Conservation (phyloP, 495 filamentous ascomycete species). For the Penicillium macrosclerotiorum region DNA sequence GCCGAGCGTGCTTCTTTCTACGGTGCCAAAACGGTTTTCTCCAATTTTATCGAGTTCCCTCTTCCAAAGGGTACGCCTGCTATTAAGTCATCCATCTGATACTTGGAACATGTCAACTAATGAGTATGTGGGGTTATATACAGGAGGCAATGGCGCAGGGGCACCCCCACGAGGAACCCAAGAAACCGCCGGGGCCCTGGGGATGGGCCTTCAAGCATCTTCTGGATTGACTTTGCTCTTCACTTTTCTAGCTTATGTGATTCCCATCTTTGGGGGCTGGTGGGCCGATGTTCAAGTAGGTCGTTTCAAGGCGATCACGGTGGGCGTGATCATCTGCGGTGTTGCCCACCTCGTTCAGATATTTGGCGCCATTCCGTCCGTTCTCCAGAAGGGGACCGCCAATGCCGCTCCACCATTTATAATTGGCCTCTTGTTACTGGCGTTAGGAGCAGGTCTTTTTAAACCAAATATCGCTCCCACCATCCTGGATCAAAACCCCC, state of each 20-base stretch:
- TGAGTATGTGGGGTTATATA: no score
- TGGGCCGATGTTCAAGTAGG: slow-evolving; percentile 57
- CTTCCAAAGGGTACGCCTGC: slow-evolving; percentile 39
- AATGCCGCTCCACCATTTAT: slow-evolving; percentile 57
- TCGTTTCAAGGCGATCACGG: slow-evolving; percentile 52
- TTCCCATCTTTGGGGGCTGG: slow-evolving; percentile 60
- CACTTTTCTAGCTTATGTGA: slow-evolving; percentile 56
- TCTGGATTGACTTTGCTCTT: slow-evolving; percentile 61
- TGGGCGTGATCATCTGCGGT: slow-evolving; percentile 62
- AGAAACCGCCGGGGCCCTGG: slow-evolving; percentile 56
- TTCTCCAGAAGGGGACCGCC: slow-evolving; percentile 50
- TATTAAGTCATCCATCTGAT: no score
- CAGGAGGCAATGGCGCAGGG: slow-evolving; percentile 60
- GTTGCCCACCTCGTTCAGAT: slow-evolving; percentile 65
- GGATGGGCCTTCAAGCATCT: slow-evolving; percentile 55
- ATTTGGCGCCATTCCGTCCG: slow-evolving; percentile 55
- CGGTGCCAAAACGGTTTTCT: slow-evolving; percentile 54
- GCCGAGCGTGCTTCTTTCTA: slow-evolving; percentile 60
- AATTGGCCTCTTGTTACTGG: slow-evolving; percentile 46
- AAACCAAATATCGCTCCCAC: slow-evolving; percentile 41
- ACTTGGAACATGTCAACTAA: no score
- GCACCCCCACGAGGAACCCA: slow-evolving; percentile 54
- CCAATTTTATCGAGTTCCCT: slow-evolving; percentile 57
- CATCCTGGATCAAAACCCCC: slow-evolving; percentile 33
- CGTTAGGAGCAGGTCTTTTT: slow-evolving; percentile 38